Base-by-base conservation (phyloP, 441 rosid species). In the Populus hybrid region DNA sequence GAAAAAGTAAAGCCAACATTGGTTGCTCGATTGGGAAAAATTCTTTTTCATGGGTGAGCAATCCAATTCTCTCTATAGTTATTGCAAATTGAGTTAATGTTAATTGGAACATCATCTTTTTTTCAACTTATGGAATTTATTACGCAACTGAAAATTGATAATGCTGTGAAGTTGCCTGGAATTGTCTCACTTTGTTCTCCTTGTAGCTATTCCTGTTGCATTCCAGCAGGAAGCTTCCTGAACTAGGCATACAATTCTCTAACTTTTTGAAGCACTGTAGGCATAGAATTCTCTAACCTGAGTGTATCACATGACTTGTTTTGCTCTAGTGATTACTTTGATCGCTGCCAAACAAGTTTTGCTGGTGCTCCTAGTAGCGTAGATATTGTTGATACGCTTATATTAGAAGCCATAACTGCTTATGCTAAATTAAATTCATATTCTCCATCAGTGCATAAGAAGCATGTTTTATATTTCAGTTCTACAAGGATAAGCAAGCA, bases 21-120 rank as follows among this genome's bases (percentile, higher is more conserved):
- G 78, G 84, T 88, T 30, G 89, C 88, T 81, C 80, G 90, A 74
- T 81, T 91, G 72, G 91, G 95, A 18, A 87, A 88, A 67, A 72
- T 84, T 73, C 69, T 76, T 66, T 89, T 89, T 74, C 75, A 70
- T 30, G 74, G 87, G 94, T 88, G 81, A 76, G 85, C 63, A 10
- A 66, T 79, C 50, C 30, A 38, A 69, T 59, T 8, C 1, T 75
- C 46, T 69, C 8, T 14, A 14, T 50, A 14, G 59, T 1, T 50
- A 50, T 50, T 50, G 2, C 59, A 14, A 50, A 14, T 50, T 50
- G 36, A 28, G 30, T 77, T 8, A 26, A 73, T 59, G 18, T 66
- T 68, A 6, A 30, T 59, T 54, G 28, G 20, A 12, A 2, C 5
- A n/a, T 63, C 36, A 38, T 64, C 40, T 66, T 16, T 24, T 12